These are phyloP conservation scores for Thalassiosira profunda DNA, from an alignment of 108 stramenopile genomes.

Conservation along the genomic window DNA sequence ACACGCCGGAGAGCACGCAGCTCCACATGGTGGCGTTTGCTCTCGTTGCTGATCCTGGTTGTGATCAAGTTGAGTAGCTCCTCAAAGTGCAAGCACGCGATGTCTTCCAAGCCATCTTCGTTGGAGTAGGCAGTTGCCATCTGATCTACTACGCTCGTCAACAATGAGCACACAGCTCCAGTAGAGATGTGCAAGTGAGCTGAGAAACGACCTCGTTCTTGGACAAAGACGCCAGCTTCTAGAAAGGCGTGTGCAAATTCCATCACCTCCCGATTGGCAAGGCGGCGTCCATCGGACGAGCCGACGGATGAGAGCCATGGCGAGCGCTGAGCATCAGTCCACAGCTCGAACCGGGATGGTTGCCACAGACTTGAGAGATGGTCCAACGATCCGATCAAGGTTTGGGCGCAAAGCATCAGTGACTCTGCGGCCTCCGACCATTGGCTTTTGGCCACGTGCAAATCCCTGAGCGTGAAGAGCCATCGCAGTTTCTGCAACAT, in stretches of 20 bases:
- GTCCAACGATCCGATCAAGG: constrained; percentile 69
- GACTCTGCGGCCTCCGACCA: constrained; percentile 90
- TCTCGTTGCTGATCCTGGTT: constrained; percentile 27
- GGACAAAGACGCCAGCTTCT: constrained; percentile 62
- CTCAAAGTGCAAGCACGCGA: constrained; percentile 72
- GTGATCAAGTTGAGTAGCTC: constrained; percentile 69
- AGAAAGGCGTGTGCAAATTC: constrained; percentile 77
- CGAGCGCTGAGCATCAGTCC: constrained; percentile 68
- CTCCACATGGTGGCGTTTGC: constrained; percentile 22
- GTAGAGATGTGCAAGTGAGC: too few relatives aligned
- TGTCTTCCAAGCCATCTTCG: constrained; percentile 72
- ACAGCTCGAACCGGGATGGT: constrained; percentile 73
- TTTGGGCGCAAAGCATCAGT: constrained; percentile 70
- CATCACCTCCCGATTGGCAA: constrained; percentile 74
- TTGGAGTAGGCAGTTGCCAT: constrained; percentile 52
- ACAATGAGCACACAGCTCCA: constrained; percentile 62
- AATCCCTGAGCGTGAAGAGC: constrained; percentile 68
- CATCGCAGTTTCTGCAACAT: constrained; percentile 80
- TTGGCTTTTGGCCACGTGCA: constrained; percentile 80
- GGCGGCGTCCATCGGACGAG: constrained; percentile 48
- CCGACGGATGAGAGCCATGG: constrained; percentile 79
- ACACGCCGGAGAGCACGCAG: constrained; percentile 20
- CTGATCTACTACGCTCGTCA: constrained; percentile 60
- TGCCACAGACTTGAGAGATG: constrained; percentile 76
- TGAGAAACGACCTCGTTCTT: too few relatives aligned